Conservation (phyloP, 306 rosid genomes). For the Prunus padus region DNA sequence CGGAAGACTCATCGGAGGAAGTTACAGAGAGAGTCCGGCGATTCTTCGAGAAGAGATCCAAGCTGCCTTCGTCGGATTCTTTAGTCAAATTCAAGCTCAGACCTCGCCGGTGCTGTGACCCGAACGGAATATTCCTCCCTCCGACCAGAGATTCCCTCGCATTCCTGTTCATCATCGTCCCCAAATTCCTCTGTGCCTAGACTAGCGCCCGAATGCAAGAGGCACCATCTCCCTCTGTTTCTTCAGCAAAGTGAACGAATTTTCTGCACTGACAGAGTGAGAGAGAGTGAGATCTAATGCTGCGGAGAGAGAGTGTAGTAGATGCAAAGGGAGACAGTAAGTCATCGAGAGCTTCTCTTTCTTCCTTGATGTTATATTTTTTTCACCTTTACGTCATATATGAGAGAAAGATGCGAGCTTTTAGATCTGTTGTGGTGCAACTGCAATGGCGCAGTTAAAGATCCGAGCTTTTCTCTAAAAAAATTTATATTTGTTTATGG, state of each 20-base stretch:
- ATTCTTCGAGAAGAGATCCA: constrained; percentile 88
- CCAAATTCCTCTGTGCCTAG: neutral
- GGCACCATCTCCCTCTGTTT: neutral
- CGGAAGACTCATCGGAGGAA: constrained; percentile 83
- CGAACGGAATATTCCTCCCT: constrained; percentile 37
- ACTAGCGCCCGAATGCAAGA: neutral
- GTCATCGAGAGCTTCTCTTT: constrained; percentile 11
- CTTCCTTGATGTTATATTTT: neutral
- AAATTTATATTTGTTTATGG: constrained; percentile 5
- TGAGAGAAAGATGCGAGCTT: neutral
- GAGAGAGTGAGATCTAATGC: constrained; percentile 5
- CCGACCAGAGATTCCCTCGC: constrained; percentile 58
- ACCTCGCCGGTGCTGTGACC: constrained; percentile 64
- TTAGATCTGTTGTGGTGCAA: constrained; percentile 8
- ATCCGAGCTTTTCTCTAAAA: constrained; percentile 7
- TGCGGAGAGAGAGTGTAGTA: constrained; percentile 10
- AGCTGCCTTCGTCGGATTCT: constrained; percentile 49
- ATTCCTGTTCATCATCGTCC: constrained; percentile 47
- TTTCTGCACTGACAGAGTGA: neutral
- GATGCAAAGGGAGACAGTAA: constrained; percentile 28
- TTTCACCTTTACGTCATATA: constrained; percentile 24
- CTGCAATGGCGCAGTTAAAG: neutral
- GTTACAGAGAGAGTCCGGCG: constrained; percentile 73
- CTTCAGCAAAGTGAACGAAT: neutral
- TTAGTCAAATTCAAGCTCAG: constrained; percentile 41